phyloP scores from a whole-genome alignment of 768 basidiomycete species.

The Tubosaeta brunneosetosa region DNA sequence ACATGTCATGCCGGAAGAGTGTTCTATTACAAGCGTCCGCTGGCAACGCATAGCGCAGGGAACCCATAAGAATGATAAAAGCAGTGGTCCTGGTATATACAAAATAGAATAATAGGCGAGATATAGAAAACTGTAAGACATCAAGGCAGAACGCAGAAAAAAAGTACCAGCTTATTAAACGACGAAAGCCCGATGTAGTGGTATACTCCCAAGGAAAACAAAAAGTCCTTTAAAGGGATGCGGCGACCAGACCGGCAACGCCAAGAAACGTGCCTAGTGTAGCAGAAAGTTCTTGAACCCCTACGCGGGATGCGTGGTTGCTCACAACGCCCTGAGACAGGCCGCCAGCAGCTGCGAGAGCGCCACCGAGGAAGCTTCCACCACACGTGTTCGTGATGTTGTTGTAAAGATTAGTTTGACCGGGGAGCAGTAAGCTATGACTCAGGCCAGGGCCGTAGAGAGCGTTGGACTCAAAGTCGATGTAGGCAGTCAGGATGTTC shows the following conservation, averaged over 20 bases:
- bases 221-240: conserved; percentile 21
- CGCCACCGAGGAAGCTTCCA: conserved; percentile 59
- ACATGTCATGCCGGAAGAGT: not conserved
- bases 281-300: conserved; percentile 24
- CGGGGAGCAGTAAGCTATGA: conserved; percentile 58
- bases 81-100: conserved; percentile 18
- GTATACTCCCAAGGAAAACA: conserved; percentile 12
- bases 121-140: conserved; percentile 9
- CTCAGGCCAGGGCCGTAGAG: conserved; percentile 75
- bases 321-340: conserved; percentile 36
- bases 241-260: conserved; percentile 30
- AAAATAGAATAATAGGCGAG: conserved; percentile 9
- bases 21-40: not conserved
- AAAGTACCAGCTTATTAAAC: conserved; percentile 22
- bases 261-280: conserved; percentile 31
- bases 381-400: conserved; percentile 65
- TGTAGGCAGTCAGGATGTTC: conserved; percentile 69
- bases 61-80: conserved; percentile 1
- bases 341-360: conserved; percentile 65
- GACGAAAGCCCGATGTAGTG: conserved; percentile 15
- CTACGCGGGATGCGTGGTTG: conserved; percentile 25
- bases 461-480: conserved; percentile 61
- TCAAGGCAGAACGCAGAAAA: conserved; percentile 10
- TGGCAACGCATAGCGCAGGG: not conserved
- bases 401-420: conserved; percentile 63